Percentiles rank a stretch among this genome's conserved stretches.
Conservation (phyloP, 306 rosid genomes). For the Urtica urens region DNA sequence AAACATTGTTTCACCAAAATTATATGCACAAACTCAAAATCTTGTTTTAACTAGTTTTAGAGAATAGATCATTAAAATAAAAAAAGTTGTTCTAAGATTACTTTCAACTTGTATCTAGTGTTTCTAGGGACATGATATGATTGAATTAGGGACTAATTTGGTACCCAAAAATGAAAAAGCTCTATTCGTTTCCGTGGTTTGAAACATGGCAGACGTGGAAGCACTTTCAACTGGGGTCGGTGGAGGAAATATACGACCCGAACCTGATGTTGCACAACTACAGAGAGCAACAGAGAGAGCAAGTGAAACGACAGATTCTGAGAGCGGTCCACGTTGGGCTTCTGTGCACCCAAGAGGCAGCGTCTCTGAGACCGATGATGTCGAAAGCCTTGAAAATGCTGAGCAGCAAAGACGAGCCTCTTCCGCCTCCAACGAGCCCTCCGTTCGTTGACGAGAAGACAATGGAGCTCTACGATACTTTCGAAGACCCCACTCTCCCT, state of each 20-base stretch:
- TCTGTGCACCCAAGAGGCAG: slow-evolving; percentile 74
- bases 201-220: slow-evolving; percentile 94
- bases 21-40: too few species aligned
- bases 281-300: slow-evolving; percentile 10
- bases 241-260: slow-evolving; percentile 51
- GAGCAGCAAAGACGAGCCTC: slow-evolving; percentile 44
- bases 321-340: slow-evolving; percentile 79
- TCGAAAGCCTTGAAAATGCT: slow-evolving; percentile 68
- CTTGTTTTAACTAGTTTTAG: too few species aligned
- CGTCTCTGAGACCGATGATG: slow-evolving; percentile 65
- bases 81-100: too few species aligned
- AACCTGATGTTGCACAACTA: slow-evolving; percentile 47
- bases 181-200: too few species aligned
- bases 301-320: slow-evolving; percentile 30
- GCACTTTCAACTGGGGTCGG: slow-evolving; percentile 54
- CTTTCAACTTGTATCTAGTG: too few species aligned
- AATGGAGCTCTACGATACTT: slow-evolving; percentile 59
- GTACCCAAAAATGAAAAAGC: too few species aligned
- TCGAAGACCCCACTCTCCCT: slow-evolving; percentile 31
- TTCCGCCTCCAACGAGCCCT: slow-evolving; percentile 69
- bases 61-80: too few species aligned
- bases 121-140: too few species aligned
- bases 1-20: too few species aligned
- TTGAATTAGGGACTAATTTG: too few species aligned
- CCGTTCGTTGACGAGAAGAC: slow-evolving; percentile 80